These are phyloP conservation scores for Penicillium bovifimosum DNA, from an alignment of 495 filamentous ascomycete species.

Conservation along the genomic window DNA sequence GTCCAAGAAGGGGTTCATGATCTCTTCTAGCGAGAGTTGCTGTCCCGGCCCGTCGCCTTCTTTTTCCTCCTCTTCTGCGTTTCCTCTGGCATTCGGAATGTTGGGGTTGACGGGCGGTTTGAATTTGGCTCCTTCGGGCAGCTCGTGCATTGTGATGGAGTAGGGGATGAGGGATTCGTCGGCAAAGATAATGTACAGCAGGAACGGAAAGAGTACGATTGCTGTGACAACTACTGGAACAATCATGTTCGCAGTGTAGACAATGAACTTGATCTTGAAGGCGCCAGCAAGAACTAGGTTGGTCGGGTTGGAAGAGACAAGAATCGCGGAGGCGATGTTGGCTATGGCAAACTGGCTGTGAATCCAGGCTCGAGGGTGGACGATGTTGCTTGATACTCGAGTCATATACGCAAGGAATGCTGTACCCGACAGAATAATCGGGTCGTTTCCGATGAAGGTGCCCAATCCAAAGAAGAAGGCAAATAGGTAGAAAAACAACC, in stretches of 20 bases:
- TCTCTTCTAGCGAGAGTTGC: constrained; percentile 56
- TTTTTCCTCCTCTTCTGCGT: constrained; percentile 48
- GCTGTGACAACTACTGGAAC: constrained; percentile 59
- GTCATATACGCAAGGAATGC: constrained; percentile 70
- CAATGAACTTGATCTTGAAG: constrained; percentile 60
- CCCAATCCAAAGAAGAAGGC: constrained; percentile 62
- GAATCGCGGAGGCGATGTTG: constrained; percentile 62
- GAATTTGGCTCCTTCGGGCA: constrained; percentile 43
- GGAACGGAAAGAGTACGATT: constrained; percentile 57
- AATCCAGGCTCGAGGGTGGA: constrained; percentile 62
- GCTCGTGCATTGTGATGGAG: constrained; percentile 59
- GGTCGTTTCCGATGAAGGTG: constrained; percentile 63
- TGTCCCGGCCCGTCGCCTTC: constrained; percentile 32
- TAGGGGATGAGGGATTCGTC: constrained; percentile 55
- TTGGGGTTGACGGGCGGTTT: constrained; percentile 61
- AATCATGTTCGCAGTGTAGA: constrained; percentile 65
- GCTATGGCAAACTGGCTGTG: constrained; percentile 62
- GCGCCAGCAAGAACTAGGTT: constrained; percentile 67
- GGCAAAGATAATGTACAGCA: constrained; percentile 59
- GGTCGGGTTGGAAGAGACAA: constrained; percentile 67
- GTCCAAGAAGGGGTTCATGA: constrained; percentile 66
- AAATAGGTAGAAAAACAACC: constrained; percentile 63
- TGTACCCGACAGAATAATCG: constrained; percentile 63
- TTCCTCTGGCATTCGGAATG: constrained; percentile 56
- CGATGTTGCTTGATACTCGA: constrained; percentile 61